phyloP scores from a whole-genome alignment of 768 basidiomycete genomes.

The Sporobolomyces phaffii region DNA sequence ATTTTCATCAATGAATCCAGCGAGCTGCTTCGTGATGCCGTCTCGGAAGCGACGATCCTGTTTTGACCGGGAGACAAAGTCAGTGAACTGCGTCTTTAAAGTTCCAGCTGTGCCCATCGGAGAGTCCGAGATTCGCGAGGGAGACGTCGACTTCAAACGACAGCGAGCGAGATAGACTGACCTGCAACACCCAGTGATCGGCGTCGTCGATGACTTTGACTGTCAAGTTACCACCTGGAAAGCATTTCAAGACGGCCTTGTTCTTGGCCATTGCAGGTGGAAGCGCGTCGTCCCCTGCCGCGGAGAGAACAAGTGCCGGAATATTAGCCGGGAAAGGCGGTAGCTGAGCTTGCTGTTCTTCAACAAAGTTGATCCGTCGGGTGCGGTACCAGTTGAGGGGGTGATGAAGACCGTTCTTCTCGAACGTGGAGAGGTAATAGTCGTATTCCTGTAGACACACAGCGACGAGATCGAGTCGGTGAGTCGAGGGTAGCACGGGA shows the following conservation, averaged over 20 bases:
- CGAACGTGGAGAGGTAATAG: constrained; percentile 24
- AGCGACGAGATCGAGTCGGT: no score
- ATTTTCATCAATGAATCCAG: constrained; percentile 18
- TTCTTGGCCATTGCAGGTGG: constrained; percentile 19
- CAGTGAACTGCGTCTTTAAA: no score
- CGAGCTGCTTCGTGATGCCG: constrained; percentile 19
- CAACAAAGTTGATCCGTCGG: constrained; percentile 7
- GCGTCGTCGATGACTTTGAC: constrained; percentile 17
- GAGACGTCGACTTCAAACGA: no score
- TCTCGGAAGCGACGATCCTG: constrained; percentile 27
- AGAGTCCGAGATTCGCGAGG: no score
- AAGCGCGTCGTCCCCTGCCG: constrained; percentile 25
- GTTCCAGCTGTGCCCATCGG: no score
- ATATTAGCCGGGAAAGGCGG: constrained; percentile 26
- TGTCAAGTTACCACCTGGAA: constrained; percentile 28
- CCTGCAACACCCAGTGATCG: constrained; percentile 35
- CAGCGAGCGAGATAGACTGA: no score
- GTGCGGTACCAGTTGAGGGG: constrained; percentile 37
- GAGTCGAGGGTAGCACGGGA: neutral
- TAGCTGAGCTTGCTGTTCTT: constrained; percentile 17
- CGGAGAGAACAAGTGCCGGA: constrained; percentile 29
- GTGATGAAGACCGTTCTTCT: constrained; percentile 5
- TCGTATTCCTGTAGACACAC: constrained; percentile 33
- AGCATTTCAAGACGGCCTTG: neutral
- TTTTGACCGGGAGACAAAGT: no score